These are phyloP conservation scores for Cynara cardunculus DNA, from an alignment of 129 eudicot genomes.

Conservation along the genomic window DNA sequence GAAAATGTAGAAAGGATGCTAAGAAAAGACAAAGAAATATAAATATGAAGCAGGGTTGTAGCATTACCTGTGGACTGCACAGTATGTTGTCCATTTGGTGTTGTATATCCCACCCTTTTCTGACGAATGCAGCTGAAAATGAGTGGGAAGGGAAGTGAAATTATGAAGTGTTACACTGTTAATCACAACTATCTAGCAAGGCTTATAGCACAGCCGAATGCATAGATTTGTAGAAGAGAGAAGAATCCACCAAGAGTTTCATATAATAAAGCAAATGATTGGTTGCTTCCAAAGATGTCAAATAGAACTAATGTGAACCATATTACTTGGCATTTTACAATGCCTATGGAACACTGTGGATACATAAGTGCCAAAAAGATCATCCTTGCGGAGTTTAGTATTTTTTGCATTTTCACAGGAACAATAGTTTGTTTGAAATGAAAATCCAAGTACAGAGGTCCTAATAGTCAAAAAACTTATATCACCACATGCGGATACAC, in stretches of 20 bases:
- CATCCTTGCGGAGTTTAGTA: too few species aligned
- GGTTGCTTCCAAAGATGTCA: neutral
- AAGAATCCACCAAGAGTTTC: too few species aligned
- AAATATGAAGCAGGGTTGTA: neutral
- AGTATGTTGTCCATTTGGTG: slow-evolving; percentile 72
- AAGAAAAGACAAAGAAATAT: neutral
- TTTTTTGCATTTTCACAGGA: too few species aligned
- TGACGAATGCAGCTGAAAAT: slow-evolving; percentile 61
- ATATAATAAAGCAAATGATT: too few species aligned
- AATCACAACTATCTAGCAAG: neutral
- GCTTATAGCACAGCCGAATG: neutral
- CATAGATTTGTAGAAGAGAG: neutral
- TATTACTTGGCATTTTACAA: neutral
- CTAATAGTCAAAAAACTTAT: too few species aligned
- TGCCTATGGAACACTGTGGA: neutral
- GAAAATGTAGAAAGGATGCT: neutral
- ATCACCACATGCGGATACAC: neutral
- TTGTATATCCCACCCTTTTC: slow-evolving; percentile 60
- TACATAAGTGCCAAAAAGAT: too few species aligned
- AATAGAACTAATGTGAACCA: neutral
- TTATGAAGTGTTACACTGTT: neutral
- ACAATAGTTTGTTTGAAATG: too few species aligned
- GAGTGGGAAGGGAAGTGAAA: neutral
- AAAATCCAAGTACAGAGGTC: too few species aligned
- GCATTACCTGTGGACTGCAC: slow-evolving; percentile 73